Base-by-base conservation (phyloP, 2,329 filamentous ascomycete genomes). In the Ophiosphaerella korrae region DNA sequence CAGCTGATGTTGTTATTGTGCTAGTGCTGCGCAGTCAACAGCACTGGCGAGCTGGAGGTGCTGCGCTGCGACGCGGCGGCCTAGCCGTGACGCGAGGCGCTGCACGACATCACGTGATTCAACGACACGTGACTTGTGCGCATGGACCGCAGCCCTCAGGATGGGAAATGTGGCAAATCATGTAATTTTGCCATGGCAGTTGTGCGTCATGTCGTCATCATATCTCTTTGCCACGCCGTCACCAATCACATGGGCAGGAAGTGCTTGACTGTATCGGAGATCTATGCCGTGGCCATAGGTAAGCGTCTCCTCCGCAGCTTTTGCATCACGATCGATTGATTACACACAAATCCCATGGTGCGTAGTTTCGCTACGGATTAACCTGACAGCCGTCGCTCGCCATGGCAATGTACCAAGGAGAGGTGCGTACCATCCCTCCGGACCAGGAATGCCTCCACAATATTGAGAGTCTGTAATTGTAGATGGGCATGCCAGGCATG, bases 381-480 rank as follows among this genome's bases (percentile, higher is more conserved):
- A 42, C 26, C 26, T 32, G 26, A 32, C 40, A 36, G 45, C 26
- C 48, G 44, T 42, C 38, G 45, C 39, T 62, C 41, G 45, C 39
- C 63, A 71, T 70, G 68, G 68, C 65, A 66, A 69, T 67, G 56
- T 72, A 67, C 58, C 55, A 58, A 58, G 66, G 67, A 63, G 70
- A 72, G 60, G 68, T 71, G 44, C 11, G 45, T 38, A 35, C 47
- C 53, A 46, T 52, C 49, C 23, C 42, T 36, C 23, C 34, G 38
- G 49, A 53, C 42, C 47, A 54, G 51, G 40, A 50, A 53, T 44
- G 40, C 21, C n/a, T 40, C 42, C 48, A 44, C 46, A 9, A 53
- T 57, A 57, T 49, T 66, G 53, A 64, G 45, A 63, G 50, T 47
- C n/a, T 52, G 57, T 51, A 37, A 48, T 24, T 49, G 55, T 59